Conservation (phyloP, 208 protist species). For the Crithidia acanthocephali region DNA sequence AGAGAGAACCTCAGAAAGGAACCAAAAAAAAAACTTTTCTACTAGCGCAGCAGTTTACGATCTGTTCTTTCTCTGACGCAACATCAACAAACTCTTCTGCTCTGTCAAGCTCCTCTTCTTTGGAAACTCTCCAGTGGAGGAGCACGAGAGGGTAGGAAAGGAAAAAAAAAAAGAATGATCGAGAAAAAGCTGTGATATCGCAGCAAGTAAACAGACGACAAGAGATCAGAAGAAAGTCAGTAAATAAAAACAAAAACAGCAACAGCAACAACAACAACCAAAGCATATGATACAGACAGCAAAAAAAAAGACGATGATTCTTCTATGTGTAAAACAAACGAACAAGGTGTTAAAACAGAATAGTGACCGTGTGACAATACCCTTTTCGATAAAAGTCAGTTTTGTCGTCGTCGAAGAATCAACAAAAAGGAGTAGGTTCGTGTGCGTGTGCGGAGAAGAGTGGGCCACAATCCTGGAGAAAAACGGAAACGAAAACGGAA, state of each 20-base stretch:
- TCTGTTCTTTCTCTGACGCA: background rate
- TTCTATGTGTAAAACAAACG: background rate
- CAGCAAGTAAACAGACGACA: background rate
- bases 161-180: too few species aligned
- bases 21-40: background rate
- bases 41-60: background rate
- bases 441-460: too few species aligned
- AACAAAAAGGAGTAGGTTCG: too few species aligned
- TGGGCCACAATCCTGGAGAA: too few species aligned
- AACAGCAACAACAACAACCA: background rate
- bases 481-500: background rate
- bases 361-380: too few species aligned
- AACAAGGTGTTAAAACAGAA: background rate
- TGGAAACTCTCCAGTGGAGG: too few species aligned
- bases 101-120: too few species aligned
- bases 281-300: background rate
- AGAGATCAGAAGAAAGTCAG: background rate
- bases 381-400: too few species aligned
- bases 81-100: conserved; percentile 2
- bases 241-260: conserved; percentile 8
- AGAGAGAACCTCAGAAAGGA: background rate
- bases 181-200: background rate
- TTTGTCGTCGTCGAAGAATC: too few species aligned
- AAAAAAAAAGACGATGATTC: conserved; percentile 19
- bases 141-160: too few species aligned